Evolutionary conservation across 2,329 filamentous ascomycete genomes (phyloP), one percentile per base, ranked within the genome.

Genomic region (Claviceps sp.): DNA sequence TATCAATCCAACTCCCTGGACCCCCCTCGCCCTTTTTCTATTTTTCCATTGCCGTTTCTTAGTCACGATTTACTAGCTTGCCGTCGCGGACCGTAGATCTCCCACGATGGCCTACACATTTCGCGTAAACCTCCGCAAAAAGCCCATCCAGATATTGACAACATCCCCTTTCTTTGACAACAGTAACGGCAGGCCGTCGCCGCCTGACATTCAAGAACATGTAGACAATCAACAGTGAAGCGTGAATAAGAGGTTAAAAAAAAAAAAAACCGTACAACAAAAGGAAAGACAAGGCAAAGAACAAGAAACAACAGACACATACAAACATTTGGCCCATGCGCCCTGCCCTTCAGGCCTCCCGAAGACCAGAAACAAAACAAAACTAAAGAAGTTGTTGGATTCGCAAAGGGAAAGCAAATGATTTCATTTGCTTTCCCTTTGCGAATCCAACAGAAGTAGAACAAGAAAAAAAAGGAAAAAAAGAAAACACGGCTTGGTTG

Each of bases 301-400:
- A 45, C 22, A n/a, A 14, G 34, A 26, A 14, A 40, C 14, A 49
- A 40, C 37, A 37, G 46, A 37, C 16, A 43, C n/a, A 13, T 13
- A 20, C 43, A 34, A n/a, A 23, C 22, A 23, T 23, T 47, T 36
- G 5, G 26, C 37, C 47, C 42, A 20, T 49, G 36, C 43, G 47
- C 51, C 51, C 36, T 22, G 23, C 23, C 23, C 23, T 26, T 37
- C 46, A 50, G 48, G 47, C 54, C 51, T 22, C 26, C 34, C 39
- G 17, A 36, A 26, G 23, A 26, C 5, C 6, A 26, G 6, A 26
- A 6, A 7, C 6, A 26, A 26, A 26, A 26, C 23, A 26, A 26
- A 26, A 26, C 23, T 1, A 17, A 16, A 5, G 2, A 23, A 11
- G 38, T 20, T n/a, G n/a, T n/a, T n/a, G n/a, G n/a, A n/a, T n/a